Percentiles rank a stretch among this genome's conserved stretches.
phyloP scores from a whole-genome alignment of 176 grass and related monocot species.

The Neostapfia colusana region DNA sequence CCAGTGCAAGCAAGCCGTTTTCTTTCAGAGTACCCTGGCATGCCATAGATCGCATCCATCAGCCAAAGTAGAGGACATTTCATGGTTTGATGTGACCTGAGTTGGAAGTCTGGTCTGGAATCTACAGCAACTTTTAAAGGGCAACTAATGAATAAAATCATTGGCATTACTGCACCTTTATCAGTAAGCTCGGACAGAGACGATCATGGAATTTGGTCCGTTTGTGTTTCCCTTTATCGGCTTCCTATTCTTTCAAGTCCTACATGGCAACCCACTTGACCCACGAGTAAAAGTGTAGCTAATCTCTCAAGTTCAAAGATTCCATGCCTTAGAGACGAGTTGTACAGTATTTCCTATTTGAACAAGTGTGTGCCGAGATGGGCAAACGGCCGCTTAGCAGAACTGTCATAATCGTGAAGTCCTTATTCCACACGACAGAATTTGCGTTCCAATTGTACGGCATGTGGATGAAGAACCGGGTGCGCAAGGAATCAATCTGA shows the following conservation, averaged over 20 bases:
- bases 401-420: background rate
- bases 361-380: background rate
- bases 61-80: slow-evolving; percentile 40
- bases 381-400: background rate
- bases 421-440: background rate
- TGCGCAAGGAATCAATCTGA: background rate
- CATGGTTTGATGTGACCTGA: slow-evolving; percentile 41
- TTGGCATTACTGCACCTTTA: background rate
- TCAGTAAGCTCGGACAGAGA: background rate
- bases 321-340: background rate
- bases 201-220: background rate
- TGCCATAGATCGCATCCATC: slow-evolving; percentile 17
- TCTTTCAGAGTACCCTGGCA: background rate
- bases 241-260: background rate
- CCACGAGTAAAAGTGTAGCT: background rate
- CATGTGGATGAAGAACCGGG: background rate
- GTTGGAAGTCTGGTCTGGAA: slow-evolving; percentile 44
- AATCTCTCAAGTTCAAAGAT: background rate
- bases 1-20: background rate
- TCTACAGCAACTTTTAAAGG: slow-evolving; percentile 8
- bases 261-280: background rate
- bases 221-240: background rate
- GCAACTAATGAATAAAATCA: background rate
- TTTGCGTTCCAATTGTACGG: background rate
- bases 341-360: background rate